Conservation (phyloP, 2,329 filamentous ascomycete genomes). For the Talaromyces piceae region DNA sequence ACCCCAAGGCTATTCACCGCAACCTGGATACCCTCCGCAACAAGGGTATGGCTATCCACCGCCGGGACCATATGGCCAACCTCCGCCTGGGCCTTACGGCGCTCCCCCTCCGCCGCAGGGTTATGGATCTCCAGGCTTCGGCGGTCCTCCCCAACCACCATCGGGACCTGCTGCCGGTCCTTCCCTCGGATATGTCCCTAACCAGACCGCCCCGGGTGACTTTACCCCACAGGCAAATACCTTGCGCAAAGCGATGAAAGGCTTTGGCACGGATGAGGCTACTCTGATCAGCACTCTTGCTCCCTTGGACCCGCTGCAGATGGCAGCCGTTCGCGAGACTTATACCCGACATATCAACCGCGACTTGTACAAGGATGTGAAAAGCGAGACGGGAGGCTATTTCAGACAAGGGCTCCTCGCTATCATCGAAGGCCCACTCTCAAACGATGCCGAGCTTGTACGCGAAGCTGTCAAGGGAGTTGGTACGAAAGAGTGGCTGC, state of each 20-base stretch:
- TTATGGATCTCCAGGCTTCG: constrained; percentile 29
- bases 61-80: constrained; percentile 16
- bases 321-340: constrained; percentile 58
- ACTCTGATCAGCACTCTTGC: constrained; percentile 63
- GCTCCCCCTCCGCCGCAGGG: constrained; percentile 21
- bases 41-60: constrained; percentile 16
- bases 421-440: constrained; percentile 69
- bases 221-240: constrained; percentile 61
- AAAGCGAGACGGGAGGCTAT: constrained; percentile 67
- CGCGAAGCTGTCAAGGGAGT: constrained; percentile 66
- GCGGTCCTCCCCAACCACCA: constrained; percentile 17
- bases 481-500: constrained; percentile 76
- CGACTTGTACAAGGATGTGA: constrained; percentile 65
- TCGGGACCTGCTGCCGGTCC: constrained; percentile 52
- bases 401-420: constrained; percentile 69
- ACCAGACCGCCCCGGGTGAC: constrained; percentile 60
- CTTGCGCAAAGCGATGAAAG: constrained; percentile 80
- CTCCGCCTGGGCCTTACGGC: constrained; percentile 17
- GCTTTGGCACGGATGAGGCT: constrained; percentile 82
- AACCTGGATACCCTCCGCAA: constrained; percentile 17
- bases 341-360: constrained; percentile 61
- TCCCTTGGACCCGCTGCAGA: constrained; percentile 69
- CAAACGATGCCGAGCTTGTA: constrained; percentile 65
- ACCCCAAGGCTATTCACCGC: constrained; percentile 19
- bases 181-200: constrained; percentile 66